Evolutionary conservation across 208 protist species (phyloP), one percentile per base, ranked within the genome.

Genomic region (Hexamita inflata): DNA sequence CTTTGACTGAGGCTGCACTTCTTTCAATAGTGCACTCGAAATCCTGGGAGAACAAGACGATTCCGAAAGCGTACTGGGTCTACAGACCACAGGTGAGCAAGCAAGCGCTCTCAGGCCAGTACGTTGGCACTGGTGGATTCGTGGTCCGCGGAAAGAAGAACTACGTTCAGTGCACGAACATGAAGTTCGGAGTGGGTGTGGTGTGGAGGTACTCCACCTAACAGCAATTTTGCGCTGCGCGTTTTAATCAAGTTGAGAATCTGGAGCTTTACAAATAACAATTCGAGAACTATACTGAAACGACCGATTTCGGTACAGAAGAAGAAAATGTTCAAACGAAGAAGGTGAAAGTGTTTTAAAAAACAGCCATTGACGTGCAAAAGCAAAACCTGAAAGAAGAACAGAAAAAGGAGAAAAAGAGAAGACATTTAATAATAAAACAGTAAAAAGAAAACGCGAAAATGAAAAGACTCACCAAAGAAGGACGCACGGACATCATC

Each of bases 31-130:
- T 87, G 75, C 83, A 88, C 58, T 93, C 87, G 77, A 78, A 73
- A 15, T 92, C 93, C 29, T 98, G 93, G 93, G 86, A 92, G 58
- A 84, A 82, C 42, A 96, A 96, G 75, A 85, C 91, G 40, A 83
- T 89, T 19, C 88, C 90, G 2, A 80, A 77, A 40, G 88, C 93
- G 0, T 98, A 90, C 83, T 98, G 93, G 93, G 92, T 97, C 1
- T 85, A 92, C 76, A 81, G 82, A 57, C 66, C 91, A 39, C 91
- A 93, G 83, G 89, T 92, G 0, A 86, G 82, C 2, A 86, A 95
- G 86, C 79, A 91, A 83, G 89, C 90, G 67, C 82, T 88, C 78
- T 80, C 88, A 74, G 88, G 85, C 85, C 78, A 90, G 73, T 85
- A 91, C 86, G 82, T 97, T 0, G 70, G 86, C 0, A 90, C 89